These are phyloP conservation scores for Sequoiadendron giganteum DNA, from an alignment of 75 land plant genomes.

Conservation along the genomic window DNA sequence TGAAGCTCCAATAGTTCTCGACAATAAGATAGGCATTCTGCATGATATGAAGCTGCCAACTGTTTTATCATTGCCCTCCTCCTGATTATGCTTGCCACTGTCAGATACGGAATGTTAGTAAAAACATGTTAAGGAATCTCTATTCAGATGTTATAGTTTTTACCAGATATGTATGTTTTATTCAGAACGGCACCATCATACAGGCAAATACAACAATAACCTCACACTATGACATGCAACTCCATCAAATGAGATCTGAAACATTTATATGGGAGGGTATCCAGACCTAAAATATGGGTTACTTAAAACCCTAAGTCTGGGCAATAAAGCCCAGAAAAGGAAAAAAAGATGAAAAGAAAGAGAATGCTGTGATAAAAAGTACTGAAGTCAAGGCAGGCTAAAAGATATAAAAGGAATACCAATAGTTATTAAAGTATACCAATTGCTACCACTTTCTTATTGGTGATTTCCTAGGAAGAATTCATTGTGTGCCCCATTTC, in stretches of 20 bases:
- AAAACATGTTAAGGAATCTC: not conserved
- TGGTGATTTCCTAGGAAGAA: not conserved
- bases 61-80: constrained; percentile 85
- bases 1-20: constrained; percentile 69
- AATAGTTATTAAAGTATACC: not conserved
- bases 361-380: not conserved
- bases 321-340: not conserved
- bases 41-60: constrained; percentile 75
- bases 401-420: not conserved
- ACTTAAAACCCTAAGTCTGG: not conserved
- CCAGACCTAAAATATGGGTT: not conserved
- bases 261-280: not conserved
- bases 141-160: not conserved
- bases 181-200: not conserved
- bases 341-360: not conserved
- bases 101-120: constrained; percentile 3
- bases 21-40: constrained; percentile 72
- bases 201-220: not conserved
- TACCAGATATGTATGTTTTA: not conserved
- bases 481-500: not conserved
- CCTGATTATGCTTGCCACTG: constrained; percentile 70
- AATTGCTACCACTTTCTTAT: not conserved
- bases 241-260: not conserved
- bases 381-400: not conserved
- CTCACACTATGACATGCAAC: not conserved